Evolutionary conservation across 768 basidiomycete genomes (phyloP), one percentile per base, ranked within the genome.

Genomic region (Lactarius hatsudake): DNA sequence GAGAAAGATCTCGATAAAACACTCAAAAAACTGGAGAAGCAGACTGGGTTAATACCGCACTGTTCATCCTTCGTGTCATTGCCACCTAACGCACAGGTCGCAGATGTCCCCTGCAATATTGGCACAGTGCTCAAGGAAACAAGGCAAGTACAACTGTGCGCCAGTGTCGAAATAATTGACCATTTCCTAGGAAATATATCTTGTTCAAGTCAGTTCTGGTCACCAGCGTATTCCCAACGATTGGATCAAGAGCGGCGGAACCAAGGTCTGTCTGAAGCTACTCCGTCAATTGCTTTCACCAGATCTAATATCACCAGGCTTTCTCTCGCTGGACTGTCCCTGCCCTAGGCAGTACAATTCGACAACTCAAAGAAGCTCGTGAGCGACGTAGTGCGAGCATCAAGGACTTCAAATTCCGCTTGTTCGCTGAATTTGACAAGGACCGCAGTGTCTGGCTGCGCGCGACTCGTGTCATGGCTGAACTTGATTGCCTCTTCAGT

Each of bases 401-500:
- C 78, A 94, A 90, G 75, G 83, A 86, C 12, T 99, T 98, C 81
- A 92, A 89, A 74, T 84, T 81, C 73, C 85, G 88, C 45, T 79
- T 96, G 20, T 96, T 83, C 72, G 84, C 81, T 34, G 91, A 94
- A 76, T 95, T 96, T 72, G 92, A 94, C 74, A 77, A 82, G 4
- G 92, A 96, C 73, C 87, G 92, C 54, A 81, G 84, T 17, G 78
- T 89, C 18, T 96, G 93, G 93, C 77, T 95, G 73, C 86, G 88
- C n/a, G 86, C 89, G 13, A 83, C 95, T 69, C 86, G 93, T 43
- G 87, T 93, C 18, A 84, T 96, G 59, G 90, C 97, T 8, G 96
- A 99, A 78, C 82, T 99, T n/a, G 97, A 99, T 76, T 99, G 97
- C 76, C 79, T 99, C 26, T 87, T 96, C 75, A 93, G 93, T 71